Conservation (phyloP, 2,329 filamentous ascomycete species). For the Penicillium sp. region DNA sequence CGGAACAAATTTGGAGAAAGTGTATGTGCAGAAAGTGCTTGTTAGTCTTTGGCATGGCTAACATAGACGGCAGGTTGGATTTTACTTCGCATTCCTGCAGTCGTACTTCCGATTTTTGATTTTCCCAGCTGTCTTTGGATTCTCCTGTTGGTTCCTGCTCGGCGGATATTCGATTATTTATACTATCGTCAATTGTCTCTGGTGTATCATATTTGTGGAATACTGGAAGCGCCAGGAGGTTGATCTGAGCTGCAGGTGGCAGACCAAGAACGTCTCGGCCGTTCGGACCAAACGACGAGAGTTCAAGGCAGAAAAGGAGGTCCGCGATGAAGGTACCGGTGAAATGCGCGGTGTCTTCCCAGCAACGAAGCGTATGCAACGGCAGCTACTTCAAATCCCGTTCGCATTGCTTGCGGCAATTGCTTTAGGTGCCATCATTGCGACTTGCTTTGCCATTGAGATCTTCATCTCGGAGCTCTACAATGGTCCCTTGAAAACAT, state of each 20-base stretch:
- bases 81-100: constrained; percentile 94
- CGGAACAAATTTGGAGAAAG: constrained; percentile 71
- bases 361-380: constrained; percentile 69
- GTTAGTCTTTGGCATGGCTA: not conserved
- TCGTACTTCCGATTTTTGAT: constrained; percentile 87
- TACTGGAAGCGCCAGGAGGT: constrained; percentile 94
- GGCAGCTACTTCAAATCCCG: constrained; percentile 81
- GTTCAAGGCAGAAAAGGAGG: constrained; percentile 75
- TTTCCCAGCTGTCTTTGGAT: constrained; percentile 76
- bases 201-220: constrained; percentile 87
- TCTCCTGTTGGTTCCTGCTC: constrained; percentile 75
- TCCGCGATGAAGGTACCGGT: constrained; percentile 77
- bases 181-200: constrained; percentile 73
- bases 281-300: constrained; percentile 75
- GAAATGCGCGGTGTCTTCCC: constrained; percentile 76
- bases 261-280: constrained; percentile 77
- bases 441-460: constrained; percentile 87
- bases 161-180: constrained; percentile 83
- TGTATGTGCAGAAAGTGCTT: constrained; percentile 20
- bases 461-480: constrained; percentile 97
- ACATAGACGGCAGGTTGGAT: constrained; percentile 61
- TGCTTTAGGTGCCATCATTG: constrained; percentile 80
- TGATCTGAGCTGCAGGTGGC: constrained; percentile 86
- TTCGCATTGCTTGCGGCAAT: constrained; percentile 76
- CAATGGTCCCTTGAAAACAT: constrained; percentile 79